Percentiles rank a stretch among this genome's conserved stretches.
phyloP scores from a whole-genome alignment of 129 eudicot genomes.

The Helianthus annuus region HanXRQr2.0-SUNRISE NC_035447.2:5412357-5412856 shows the following conservation, averaged over 20 bases:
- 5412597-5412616: slow-evolving; percentile 16
- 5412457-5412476: slow-evolving; percentile 33
- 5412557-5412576: slow-evolving; percentile 26
- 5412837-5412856: background rate
- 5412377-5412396: too few species aligned
- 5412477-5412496: slow-evolving; percentile 30
- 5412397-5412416: slow-evolving; percentile 5
- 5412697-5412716: background rate
- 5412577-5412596: slow-evolving; percentile 19
- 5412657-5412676: slow-evolving; percentile 20
- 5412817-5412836: background rate
- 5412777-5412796: background rate
- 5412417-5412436: slow-evolving; percentile 22
- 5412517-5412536: slow-evolving; percentile 25
- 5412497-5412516: slow-evolving; percentile 28
- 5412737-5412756: background rate
- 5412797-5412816: background rate
- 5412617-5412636: slow-evolving; percentile 14
- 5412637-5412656: slow-evolving; percentile 21
- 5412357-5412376: too few species aligned
- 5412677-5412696: background rate
- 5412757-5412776: background rate
- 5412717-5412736: background rate
- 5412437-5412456: slow-evolving; percentile 20
- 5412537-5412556: slow-evolving; percentile 23